Conservation (phyloP, 208 protist species). For the Herpetomonas tarakana region DNA sequence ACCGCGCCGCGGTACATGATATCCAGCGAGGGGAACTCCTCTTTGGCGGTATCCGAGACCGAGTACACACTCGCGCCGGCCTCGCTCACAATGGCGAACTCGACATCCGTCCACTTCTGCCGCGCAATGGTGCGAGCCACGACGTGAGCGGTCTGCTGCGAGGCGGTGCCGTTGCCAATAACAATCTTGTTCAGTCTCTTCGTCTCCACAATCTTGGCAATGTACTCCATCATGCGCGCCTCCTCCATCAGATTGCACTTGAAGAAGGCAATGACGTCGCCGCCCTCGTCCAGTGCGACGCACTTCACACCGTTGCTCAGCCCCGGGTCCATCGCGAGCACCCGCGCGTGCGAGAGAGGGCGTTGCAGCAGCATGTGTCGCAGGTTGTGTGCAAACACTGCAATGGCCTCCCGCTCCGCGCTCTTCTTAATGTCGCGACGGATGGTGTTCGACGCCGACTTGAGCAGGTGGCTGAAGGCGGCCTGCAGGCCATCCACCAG, state of each 20-base stretch:
- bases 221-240: constrained; percentile 51
- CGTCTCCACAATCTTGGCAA: constrained; percentile 46
- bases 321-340: constrained; percentile 87
- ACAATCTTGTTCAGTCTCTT: constrained; percentile 71
- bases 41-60: constrained; percentile 65
- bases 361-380: constrained; percentile 80
- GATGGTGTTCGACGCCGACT: constrained; percentile 36
- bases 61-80: constrained; percentile 85
- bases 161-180: constrained; percentile 86
- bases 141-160: constrained; percentile 42
- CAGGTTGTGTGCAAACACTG: constrained; percentile 78
- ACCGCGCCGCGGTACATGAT: constrained; percentile 82
- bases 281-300: constrained; percentile 70
- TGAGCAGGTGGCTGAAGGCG: constrained; percentile 43
- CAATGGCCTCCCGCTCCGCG: constrained; percentile 68
- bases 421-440: constrained; percentile 68
- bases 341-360: constrained; percentile 48
- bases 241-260: constrained; percentile 65
- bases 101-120: constrained; percentile 36
- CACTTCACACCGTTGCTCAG: constrained; percentile 82
- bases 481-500: constrained; percentile 20
- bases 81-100: constrained; percentile 85
- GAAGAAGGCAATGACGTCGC: constrained; percentile 62
- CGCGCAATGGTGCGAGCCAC: constrained; percentile 53
- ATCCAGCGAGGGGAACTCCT: constrained; percentile 69